phyloP scores from a whole-genome alignment of 2,329 filamentous ascomycete genomes.

The Stachybotrys elegans region DNA sequence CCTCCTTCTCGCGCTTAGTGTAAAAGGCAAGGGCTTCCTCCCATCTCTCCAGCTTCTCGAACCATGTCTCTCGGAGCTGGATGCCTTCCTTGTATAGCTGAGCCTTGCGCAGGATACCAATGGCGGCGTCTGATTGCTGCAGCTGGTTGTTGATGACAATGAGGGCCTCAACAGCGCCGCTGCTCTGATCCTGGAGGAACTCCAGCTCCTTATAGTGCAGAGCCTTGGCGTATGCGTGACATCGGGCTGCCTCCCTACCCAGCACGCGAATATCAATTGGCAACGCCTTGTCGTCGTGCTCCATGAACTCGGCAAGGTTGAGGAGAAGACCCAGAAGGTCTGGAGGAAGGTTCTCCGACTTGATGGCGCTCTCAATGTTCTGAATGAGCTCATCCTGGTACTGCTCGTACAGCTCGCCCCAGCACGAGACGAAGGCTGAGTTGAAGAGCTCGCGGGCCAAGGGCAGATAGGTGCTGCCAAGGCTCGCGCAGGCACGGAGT shows the following conservation, averaged over 20 bases:
- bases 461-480: slow-evolving; percentile 87
- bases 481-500: slow-evolving; percentile 81
- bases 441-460: slow-evolving; percentile 95
- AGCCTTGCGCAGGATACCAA: slow-evolving; percentile 93
- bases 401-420: slow-evolving; percentile 94
- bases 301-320: slow-evolving; percentile 98
- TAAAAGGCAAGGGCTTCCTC: slow-evolving; percentile 94
- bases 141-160: slow-evolving; percentile 99
- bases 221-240: slow-evolving; percentile 96
- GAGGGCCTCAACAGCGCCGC: slow-evolving; percentile 88
- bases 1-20: slow-evolving; percentile 73
- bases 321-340: slow-evolving; percentile 91
- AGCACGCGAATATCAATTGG: slow-evolving; percentile 95
- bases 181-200: slow-evolving; percentile 95
- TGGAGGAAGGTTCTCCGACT: slow-evolving; percentile 90
- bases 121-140: slow-evolving; percentile 96
- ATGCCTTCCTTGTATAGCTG: slow-evolving; percentile 92
- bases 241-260: slow-evolving; percentile 91
- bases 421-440: slow-evolving; percentile 97
- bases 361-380: slow-evolving; percentile 92
- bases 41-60: slow-evolving; percentile 97
- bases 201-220: slow-evolving; percentile 98
- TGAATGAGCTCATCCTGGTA: slow-evolving; percentile 95
- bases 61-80: slow-evolving; percentile 96
- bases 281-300: slow-evolving; percentile 96